Evolutionary conservation across 257 asterid genomes (phyloP).

Genomic region (Salvia miltiorrhiza): DNA sequence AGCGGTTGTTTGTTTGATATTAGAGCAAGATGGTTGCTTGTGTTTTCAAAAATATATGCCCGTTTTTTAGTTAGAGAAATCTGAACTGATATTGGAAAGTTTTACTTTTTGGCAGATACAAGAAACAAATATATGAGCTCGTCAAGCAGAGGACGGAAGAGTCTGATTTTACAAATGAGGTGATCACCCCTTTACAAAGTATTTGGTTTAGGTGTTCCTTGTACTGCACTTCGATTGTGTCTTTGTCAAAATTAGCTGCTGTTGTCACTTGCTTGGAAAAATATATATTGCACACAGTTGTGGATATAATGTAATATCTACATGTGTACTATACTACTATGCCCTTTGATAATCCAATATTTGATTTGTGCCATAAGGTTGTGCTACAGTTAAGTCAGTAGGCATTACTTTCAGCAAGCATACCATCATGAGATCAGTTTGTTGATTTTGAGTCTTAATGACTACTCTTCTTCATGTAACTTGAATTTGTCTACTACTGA

Average conservation of each 20-base stretch:
- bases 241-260: slow-evolving; percentile 8
- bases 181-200: slow-evolving; percentile 25
- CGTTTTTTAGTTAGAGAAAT: neutral
- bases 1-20: neutral
- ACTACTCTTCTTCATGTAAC: neutral
- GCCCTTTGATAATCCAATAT: neutral
- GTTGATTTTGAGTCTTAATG: neutral
- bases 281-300: slow-evolving; percentile 1
- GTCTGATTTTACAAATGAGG: slow-evolving; percentile 60
- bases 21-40: neutral
- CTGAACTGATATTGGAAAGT: neutral
- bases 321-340: neutral
- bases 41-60: neutral
- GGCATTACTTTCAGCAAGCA: slow-evolving; percentile 8
- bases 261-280: slow-evolving; percentile 1
- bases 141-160: slow-evolving; percentile 76
- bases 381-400: neutral
- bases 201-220: neutral
- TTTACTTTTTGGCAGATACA: slow-evolving; percentile 53
- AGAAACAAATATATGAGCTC: slow-evolving; percentile 74
- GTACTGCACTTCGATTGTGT: slow-evolving; percentile 2
- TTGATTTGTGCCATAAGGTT: slow-evolving; percentile 8
- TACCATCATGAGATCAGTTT: slow-evolving; percentile 1
- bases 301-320: neutral
- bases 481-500: neutral